Base-by-base conservation (phyloP, 345 rosid species). In the Hibiscus trionum region DNA sequence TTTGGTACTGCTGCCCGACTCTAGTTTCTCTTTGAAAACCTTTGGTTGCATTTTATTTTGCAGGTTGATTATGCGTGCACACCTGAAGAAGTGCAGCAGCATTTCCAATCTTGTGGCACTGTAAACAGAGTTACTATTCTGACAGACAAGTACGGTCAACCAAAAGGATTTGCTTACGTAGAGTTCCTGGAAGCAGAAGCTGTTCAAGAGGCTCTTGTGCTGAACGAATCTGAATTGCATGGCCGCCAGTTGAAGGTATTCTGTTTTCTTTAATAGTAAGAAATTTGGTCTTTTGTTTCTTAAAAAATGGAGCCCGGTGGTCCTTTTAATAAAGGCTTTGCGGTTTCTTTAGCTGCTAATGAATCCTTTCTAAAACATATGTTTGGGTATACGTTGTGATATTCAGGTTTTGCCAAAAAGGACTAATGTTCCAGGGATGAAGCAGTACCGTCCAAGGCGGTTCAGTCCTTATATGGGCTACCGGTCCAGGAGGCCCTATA, bases 71-170 rank as follows among this genome's bases (percentile, higher is more conserved):
- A 92, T 76, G 90, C 92, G 1, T 94, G 99, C 81, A 92, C 97
- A 12, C 97, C 97, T 35, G 99, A 94, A 84, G 99, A 94, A 84
- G 99, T 94, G 72, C 97, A 92, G 79, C 97, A 90, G 76, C 97
- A 94, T 87, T 94, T 94, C 71, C 97, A 94, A 79, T 80, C 97
- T 39, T 94, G 98, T 64, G 98, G 97, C 75, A 94, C 96, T 21
- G 97, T 94, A 47, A 93, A 94, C 73, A 78, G 98, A 58, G 97
- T 94, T 58, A 91, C 98, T 10, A 91, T 94, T 84, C 84, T 90
- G 71, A 90, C 99, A 1, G 97, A 94, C 88, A 90, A 94, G 69
- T 92, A 56, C 49, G 99, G 99, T 53, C 97, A 92, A 67, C 99
- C 99, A 70, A 94, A 92, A 79, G 99, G 99, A 74, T 94, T 88